Conservation (phyloP, 805 yeast genomes). For the Kuraishia hungarica region DNA sequence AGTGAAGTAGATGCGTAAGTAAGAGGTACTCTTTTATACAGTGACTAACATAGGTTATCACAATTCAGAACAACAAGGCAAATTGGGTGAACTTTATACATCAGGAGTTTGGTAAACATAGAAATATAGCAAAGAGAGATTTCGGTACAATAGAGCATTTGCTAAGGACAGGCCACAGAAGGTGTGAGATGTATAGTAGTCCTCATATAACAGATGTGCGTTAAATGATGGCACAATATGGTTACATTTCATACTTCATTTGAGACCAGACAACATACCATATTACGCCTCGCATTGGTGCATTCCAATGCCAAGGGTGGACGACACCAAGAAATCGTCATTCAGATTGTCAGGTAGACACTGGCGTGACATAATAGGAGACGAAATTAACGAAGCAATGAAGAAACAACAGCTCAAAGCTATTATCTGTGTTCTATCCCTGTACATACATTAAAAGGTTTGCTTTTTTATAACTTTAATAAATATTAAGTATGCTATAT, state of each 20-base stretch:
- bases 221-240: conserved; percentile 7
- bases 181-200: conserved; percentile 63
- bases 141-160: conserved; percentile 83
- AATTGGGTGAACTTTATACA: conserved; percentile 26
- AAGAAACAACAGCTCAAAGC: too few relatives aligned
- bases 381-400: too few relatives aligned
- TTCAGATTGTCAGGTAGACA: too few relatives aligned
- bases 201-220: conserved; percentile 65
- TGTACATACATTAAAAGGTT: neutral
- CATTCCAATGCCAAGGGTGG: too few relatives aligned
- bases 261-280: too few relatives aligned
- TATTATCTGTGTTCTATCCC: neutral
- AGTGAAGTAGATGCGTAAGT: conserved; percentile 6
- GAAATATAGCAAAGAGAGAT: conserved; percentile 59
- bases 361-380: too few relatives aligned
- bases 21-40: neutral
- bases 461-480: neutral
- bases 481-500: neutral
- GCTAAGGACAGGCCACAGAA: conserved; percentile 63
- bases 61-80: conserved; percentile 16
- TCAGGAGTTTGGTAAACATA: conserved; percentile 54
- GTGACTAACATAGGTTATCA: neutral
- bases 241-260: too few relatives aligned
- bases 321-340: too few relatives aligned
- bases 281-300: too few relatives aligned